These are phyloP conservation scores for Phaffomyces antillensis DNA, from an alignment of 805 yeast genomes.

Conservation along the genomic window DNA sequence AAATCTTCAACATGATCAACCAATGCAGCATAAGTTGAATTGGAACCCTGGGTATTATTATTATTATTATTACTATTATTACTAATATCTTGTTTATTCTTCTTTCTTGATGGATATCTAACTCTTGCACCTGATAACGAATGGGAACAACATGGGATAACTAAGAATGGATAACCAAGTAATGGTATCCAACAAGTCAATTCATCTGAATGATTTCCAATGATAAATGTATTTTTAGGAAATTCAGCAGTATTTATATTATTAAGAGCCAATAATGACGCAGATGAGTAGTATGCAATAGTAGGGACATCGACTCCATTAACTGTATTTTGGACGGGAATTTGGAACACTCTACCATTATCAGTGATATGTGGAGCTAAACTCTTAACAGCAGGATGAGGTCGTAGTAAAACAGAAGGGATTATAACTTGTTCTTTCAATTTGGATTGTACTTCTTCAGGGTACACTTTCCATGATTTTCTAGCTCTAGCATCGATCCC, in stretches of 20 bases:
- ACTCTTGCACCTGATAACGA: constrained; percentile 68
- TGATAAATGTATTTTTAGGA: constrained; percentile 66
- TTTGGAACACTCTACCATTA: constrained; percentile 56
- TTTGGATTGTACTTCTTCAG: constrained; percentile 48
- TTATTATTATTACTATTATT: too few species aligned
- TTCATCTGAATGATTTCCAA: constrained; percentile 95
- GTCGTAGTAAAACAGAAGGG: constrained; percentile 67
- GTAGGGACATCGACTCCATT: constrained; percentile 29
- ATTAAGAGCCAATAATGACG: constrained; percentile 40
- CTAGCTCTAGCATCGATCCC: constrained; percentile 90
- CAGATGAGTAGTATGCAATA: constrained; percentile 42
- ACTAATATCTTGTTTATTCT: constrained; percentile 11
- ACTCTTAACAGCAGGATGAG: constrained; percentile 54
- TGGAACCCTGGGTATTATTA: constrained; percentile 10
- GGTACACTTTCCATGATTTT: constrained; percentile 80
- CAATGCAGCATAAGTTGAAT: constrained; percentile 75
- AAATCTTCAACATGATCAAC: constrained; percentile 78
- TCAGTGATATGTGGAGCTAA: constrained; percentile 48
- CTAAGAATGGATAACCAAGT: constrained; percentile 79
- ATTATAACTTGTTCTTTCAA: constrained; percentile 73
- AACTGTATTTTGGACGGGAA: constrained; percentile 23
- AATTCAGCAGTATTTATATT: constrained; percentile 59
- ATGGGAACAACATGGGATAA: constrained; percentile 94
- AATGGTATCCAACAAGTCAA: constrained; percentile 93
- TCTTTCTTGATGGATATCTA: constrained; percentile 48